Evolutionary conservation across 2,329 filamentous ascomycete species (phyloP), one percentile per base, ranked within the genome.

Genomic region (Saccharata proteae): DNA sequence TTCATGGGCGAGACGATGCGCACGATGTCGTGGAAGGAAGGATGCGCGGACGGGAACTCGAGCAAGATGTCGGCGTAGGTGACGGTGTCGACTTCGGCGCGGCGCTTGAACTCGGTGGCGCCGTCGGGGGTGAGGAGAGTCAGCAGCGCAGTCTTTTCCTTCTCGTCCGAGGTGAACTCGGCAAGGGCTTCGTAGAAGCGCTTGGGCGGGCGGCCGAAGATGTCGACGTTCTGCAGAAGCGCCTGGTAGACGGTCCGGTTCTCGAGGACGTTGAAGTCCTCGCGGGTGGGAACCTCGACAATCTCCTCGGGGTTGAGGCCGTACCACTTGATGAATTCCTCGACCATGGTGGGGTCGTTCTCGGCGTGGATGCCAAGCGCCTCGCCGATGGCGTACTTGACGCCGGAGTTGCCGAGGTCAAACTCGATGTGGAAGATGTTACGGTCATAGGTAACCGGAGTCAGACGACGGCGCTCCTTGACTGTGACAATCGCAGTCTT

Each of bases 401-500:
- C 74, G 22, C 86, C 88, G 19, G 88, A 93, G 48, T 78, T 62
- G 38, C 88, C 88, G 15, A 98, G 74, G 51, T 96, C 90, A 49
- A 98, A 98, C 61, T 98, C 90, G 40, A 98, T 96, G 64, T 98
- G 90, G 78, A 98, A 98, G 59, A 98, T 96, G 69, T 98, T 94
- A 46, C 90, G 84, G 58, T 96, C 86, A 53, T 98, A 98, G 18
- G 77, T 80, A 15, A 60, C 48, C 3, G 90, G 90, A 0, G 90
- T 98, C 34, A 98, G 71, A 41, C 90, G 77, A 39, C 90, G 82
- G 63, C 93, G 94, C 65, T 96, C 90, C 65, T 92, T 84, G 57
- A 98, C 86, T 33, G 76, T 79, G 32, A 94, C 80, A 24, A 84
- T 82, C 47, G 72, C 77, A 2, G 88, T 96, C 71, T 88, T 85